A percentile compares a stretch with the other conserved stretches of the same genome.
Evolutionary conservation across 2,329 filamentous ascomycete genomes (phyloP).

Genomic region (Colletotrichum scovillei): DNA sequence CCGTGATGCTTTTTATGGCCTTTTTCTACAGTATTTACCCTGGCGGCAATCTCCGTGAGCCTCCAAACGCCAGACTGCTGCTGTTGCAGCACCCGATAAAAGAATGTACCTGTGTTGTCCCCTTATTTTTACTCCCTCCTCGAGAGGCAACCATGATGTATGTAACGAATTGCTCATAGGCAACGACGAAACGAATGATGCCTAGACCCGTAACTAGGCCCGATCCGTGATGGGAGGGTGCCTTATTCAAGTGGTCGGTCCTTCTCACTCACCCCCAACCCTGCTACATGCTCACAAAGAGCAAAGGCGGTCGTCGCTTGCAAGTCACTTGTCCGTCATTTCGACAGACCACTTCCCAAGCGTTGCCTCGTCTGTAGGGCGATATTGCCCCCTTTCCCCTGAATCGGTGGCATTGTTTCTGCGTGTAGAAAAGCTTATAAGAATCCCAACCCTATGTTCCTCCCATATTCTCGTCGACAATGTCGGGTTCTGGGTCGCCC

Average conservation of each 20-base stretch:
- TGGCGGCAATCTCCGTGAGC: conserved; percentile 11
- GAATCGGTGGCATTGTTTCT: background rate
- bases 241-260: background rate
- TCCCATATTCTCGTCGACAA: conserved; percentile 37
- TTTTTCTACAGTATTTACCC: conserved; percentile 30
- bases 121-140: background rate
- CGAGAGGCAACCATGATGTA: background rate
- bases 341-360: conserved; percentile 28
- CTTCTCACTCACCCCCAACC: background rate
- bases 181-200: conserved; percentile 3
- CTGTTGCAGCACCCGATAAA: conserved; percentile 2
- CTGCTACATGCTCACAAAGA: background rate
- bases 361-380: background rate
- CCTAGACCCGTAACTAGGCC: conserved; percentile 4
- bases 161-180: conserved; percentile 10
- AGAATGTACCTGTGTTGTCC: conserved; percentile 10
- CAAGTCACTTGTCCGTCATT: conserved; percentile 26
- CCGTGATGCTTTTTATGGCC: conserved; percentile 31
- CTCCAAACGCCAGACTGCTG: conserved; percentile 24
- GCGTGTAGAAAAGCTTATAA: background rate
- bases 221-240: background rate
- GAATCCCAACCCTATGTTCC: conserved; percentile 4
- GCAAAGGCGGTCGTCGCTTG: conserved; percentile 3
- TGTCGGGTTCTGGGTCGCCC: conserved; percentile 37
- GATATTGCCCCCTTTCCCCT: background rate